Evolutionary conservation across 805 yeast genomes (phyloP).

Genomic region (Ogataea siamensis): DNA sequence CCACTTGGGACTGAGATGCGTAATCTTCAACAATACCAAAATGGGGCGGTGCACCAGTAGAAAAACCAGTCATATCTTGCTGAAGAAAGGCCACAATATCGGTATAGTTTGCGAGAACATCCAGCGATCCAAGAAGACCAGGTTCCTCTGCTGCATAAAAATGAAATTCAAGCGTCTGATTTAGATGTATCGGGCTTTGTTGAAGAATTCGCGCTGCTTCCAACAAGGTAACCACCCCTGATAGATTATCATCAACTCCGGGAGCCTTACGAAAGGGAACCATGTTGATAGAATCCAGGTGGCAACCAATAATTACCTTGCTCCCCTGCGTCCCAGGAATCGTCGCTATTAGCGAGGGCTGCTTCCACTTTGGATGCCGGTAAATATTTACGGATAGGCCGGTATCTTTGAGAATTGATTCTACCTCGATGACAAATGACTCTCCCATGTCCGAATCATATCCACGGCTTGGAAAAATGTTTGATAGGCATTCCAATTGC

Average conservation of each 20-base stretch:
- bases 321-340: conserved; percentile 44
- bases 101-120: conserved; percentile 60
- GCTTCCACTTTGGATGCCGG: conserved; percentile 75
- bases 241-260: conserved; percentile 95
- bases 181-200: conserved; percentile 21
- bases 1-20: conserved; percentile 52
- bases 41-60: conserved; percentile 57
- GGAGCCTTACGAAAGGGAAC: conserved; percentile 70
- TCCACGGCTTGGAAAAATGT: conserved; percentile 2
- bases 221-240: conserved; percentile 77
- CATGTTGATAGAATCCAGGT: conserved; percentile 80
- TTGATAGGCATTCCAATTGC: conserved; percentile 3
- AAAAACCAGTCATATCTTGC: conserved; percentile 92
- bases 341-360: conserved; percentile 68
- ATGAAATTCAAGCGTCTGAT: conserved; percentile 83
- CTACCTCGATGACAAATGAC: conserved; percentile 13
- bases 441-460: conserved; percentile 9
- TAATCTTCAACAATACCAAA: conserved; percentile 81
- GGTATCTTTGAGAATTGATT: conserved; percentile 38
- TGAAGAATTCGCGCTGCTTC: conserved; percentile 70
- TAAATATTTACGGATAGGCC: conserved; percentile 38
- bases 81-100: conserved; percentile 82
- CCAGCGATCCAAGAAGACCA: conserved; percentile 83
- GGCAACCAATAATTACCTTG: conserved; percentile 74
- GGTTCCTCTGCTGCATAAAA: conserved; percentile 96